Evolutionary conservation across 768 basidiomycete genomes (phyloP), one percentile per base, ranked within the genome.

Genomic region (Russula earlei): DNA sequence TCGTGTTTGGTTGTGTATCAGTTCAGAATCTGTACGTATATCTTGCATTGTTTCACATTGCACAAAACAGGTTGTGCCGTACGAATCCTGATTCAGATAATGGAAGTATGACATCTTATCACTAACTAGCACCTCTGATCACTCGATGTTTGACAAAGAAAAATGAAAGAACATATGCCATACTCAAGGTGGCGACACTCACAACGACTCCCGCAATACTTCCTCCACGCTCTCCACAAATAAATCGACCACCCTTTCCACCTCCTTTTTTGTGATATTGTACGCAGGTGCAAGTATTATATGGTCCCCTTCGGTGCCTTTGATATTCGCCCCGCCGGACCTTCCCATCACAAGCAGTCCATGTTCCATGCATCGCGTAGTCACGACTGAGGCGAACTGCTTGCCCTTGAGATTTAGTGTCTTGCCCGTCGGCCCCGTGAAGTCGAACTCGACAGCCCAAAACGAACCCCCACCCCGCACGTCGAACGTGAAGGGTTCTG

Each of bases 371-470:
- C 82, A 81, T 43, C 77, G 79, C 29, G 80, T 84, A 67, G 91
- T 90, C 17, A 87, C 77, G 20, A 79, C 72, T 69, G 83, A 79
- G 15, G 81, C 87, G 63, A 91, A 87, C 34, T 68, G 67, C 46
- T 76, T 57, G 3, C 75, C 77, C 61, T 75, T 74, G n/a, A n/a
- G n/a, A n/a, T n/a, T n/a, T n/a, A n/a, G n/a, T 55, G 67, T 67
- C 37, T 68, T 55, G 10, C 72, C 75, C 53, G 75, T 72, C 12
- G 69, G 65, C 17, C 66, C 67, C 4, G 74, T 74, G 60, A 87
- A 82, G 62, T 91, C 87, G 59, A 90, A 91, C 66, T 93, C 91
- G 52, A 93, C 71, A 22, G 75, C 85, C 85, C 87, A 91, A 72
- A 92, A 90, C 27, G 82, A 77, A 31, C 91, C 92, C 19, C 81